These are phyloP conservation scores for Mycosphaerella arachidis DNA, from an alignment of 2,329 filamentous ascomycete species.

Conservation along the genomic window DNA sequence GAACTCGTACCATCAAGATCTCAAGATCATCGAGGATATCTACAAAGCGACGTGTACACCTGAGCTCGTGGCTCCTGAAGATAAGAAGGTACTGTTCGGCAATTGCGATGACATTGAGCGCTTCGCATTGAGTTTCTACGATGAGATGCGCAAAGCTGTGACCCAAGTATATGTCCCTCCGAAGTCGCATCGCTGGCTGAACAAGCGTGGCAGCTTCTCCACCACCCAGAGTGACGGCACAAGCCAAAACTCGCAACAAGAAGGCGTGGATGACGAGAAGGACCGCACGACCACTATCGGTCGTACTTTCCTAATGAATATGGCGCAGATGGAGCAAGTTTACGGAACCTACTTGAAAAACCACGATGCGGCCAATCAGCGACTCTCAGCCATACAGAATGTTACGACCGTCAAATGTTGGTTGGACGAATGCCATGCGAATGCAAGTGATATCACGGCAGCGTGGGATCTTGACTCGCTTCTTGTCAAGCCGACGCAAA, in stretches of 20 bases:
- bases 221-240: conserved; percentile 39
- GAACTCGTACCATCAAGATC: conserved; percentile 82
- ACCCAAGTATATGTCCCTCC: conserved; percentile 71
- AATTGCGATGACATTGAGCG: conserved; percentile 87
- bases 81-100: conserved; percentile 84
- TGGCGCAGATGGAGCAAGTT: conserved; percentile 58
- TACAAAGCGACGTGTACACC: conserved; percentile 79
- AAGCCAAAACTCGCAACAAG: conserved; percentile 28
- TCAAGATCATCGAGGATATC: conserved; percentile 96
- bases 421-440: conserved; percentile 88
- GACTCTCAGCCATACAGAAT: conserved; percentile 51
- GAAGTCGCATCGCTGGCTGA: conserved; percentile 50
- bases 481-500: conserved; percentile 95
- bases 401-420: conserved; percentile 67
- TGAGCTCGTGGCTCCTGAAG: conserved; percentile 72
- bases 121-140: conserved; percentile 76
- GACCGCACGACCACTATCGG: conserved; percentile 58
- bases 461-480: conserved; percentile 95
- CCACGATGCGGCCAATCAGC: conserved; percentile 60
- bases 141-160: conserved; percentile 74
- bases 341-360: conserved; percentile 63
- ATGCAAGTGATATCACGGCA: conserved; percentile 83
- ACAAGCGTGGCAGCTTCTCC: conserved; percentile 48
- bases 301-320: conserved; percentile 53
- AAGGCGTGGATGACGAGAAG: conserved; percentile 47